Conservation (phyloP, 2,329 filamentous ascomycete species). For the Kalaharituber pfeilii region DNA sequence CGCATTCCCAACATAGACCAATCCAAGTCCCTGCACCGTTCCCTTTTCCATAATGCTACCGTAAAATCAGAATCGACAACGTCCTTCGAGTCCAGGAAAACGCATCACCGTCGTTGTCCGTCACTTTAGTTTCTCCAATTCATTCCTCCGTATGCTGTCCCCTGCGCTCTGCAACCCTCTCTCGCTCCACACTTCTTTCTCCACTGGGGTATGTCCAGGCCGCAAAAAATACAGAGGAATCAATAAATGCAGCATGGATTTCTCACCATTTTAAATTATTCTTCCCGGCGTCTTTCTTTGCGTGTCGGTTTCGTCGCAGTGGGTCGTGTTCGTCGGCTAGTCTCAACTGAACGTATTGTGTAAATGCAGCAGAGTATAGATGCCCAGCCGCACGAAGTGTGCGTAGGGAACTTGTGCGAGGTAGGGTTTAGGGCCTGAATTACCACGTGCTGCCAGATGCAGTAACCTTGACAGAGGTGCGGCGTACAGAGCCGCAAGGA, state of each 20-base stretch:
- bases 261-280: not conserved
- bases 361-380: too few relatives aligned
- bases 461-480: not conserved
- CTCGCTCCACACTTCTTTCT: not conserved
- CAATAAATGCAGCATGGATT: too few relatives aligned
- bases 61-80: too few relatives aligned
- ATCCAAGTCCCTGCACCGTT: too few relatives aligned
- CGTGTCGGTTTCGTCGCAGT: not conserved
- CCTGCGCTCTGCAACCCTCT: not conserved
- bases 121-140: not conserved
- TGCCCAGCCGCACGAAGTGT: too few relatives aligned
- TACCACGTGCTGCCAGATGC: not conserved
- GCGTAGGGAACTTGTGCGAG: not conserved
- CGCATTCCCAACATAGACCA: too few relatives aligned
- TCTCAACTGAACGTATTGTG: not conserved
- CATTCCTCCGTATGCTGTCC: not conserved
- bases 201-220: too few relatives aligned
- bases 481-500: not conserved
- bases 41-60: too few relatives aligned
- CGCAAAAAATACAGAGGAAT: not conserved
- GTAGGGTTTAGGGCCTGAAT: not conserved
- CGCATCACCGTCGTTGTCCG: not conserved
- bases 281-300: not conserved
- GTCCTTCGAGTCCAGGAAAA: not conserved
- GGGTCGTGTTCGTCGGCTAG: not conserved